These are phyloP conservation scores for Didymella exigua DNA, from an alignment of 2,329 filamentous ascomycete genomes.

Conservation along the genomic window DNA sequence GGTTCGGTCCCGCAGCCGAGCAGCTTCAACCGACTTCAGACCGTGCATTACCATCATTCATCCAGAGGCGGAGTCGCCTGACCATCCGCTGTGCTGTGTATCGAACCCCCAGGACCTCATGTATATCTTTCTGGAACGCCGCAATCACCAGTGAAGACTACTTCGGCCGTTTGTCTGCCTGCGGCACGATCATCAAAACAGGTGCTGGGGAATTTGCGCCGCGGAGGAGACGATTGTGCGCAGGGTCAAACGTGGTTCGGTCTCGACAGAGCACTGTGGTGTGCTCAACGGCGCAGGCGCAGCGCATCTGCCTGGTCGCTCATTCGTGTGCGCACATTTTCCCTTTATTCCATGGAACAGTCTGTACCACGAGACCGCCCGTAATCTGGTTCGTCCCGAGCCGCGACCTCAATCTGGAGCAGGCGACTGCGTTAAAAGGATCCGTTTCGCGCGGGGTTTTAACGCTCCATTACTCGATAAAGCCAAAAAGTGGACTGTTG, in stretches of 20 bases:
- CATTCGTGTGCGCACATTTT: slow-evolving; percentile 3
- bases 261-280: slow-evolving; percentile 2
- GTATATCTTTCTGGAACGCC: slow-evolving; percentile 3
- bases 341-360: neutral
- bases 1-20: slow-evolving; percentile 24
- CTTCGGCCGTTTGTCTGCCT: slow-evolving; percentile 5
- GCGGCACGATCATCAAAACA: neutral
- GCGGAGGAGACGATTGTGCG: slow-evolving; percentile 1
- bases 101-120: neutral
- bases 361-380: neutral
- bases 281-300: slow-evolving; percentile 8
- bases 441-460: slow-evolving; percentile 4
- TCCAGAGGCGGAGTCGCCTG: neutral
- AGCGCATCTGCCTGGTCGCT: slow-evolving; percentile 6
- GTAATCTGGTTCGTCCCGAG: slow-evolving; percentile 7
- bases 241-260: slow-evolving; percentile 5
- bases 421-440: neutral
- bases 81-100: neutral
- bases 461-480: slow-evolving; percentile 8
- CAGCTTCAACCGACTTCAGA: slow-evolving; percentile 12
- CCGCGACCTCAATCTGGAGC: slow-evolving; percentile 4
- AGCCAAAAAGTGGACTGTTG: neutral
- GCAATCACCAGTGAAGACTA: slow-evolving; percentile 7
- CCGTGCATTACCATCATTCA: neutral
- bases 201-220: slow-evolving; percentile 3